These are phyloP conservation scores for Phytophthora quininea DNA, from an alignment of 352 stramenopile species.

Conservation along the genomic window DNA sequence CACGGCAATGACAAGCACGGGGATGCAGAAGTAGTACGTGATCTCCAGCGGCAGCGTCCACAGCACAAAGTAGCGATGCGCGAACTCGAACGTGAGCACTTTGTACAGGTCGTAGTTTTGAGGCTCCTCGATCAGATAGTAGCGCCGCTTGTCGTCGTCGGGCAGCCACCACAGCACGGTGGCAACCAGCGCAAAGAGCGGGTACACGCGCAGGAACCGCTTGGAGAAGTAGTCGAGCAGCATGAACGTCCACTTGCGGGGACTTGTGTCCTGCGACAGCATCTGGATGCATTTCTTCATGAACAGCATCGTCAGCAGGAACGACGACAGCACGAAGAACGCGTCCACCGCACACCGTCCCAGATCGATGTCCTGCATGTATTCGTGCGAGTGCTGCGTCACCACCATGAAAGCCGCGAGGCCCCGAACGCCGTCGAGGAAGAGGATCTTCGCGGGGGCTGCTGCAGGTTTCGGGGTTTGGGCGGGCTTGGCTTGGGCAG, in stretches of 20 bases:
- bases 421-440: slow-evolving; percentile 18
- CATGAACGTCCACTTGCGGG: slow-evolving; percentile 18
- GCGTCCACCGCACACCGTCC: slow-evolving; percentile 22
- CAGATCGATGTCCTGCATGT: slow-evolving; percentile 16
- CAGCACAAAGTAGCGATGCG: slow-evolving; percentile 26
- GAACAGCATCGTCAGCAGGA: slow-evolving; percentile 32
- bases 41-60: slow-evolving; percentile 35
- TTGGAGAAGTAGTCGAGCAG: slow-evolving; percentile 44
- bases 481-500: too few relatives aligned
- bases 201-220: slow-evolving; percentile 56
- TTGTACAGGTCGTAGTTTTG: slow-evolving; percentile 33
- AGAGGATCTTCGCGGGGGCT: slow-evolving; percentile 11
- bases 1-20: slow-evolving; percentile 29
- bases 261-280: slow-evolving; percentile 10
- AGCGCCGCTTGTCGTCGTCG: slow-evolving; percentile 17
- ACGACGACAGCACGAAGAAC: slow-evolving; percentile 33
- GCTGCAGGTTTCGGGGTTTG: too few relatives aligned
- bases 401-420: slow-evolving; percentile 22
- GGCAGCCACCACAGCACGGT: slow-evolving; percentile 28
- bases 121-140: slow-evolving; percentile 21
- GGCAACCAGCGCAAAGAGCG: slow-evolving; percentile 40
- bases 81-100: slow-evolving; percentile 36
- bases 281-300: slow-evolving; percentile 24
- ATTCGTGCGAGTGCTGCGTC: slow-evolving; percentile 21
- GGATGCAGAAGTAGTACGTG: slow-evolving; percentile 47